Percentiles rank a stretch among this genome's conserved stretches.
Conservation (phyloP, 2,329 filamentous ascomycete genomes). For the Trichoderma cornu-damae region DNA sequence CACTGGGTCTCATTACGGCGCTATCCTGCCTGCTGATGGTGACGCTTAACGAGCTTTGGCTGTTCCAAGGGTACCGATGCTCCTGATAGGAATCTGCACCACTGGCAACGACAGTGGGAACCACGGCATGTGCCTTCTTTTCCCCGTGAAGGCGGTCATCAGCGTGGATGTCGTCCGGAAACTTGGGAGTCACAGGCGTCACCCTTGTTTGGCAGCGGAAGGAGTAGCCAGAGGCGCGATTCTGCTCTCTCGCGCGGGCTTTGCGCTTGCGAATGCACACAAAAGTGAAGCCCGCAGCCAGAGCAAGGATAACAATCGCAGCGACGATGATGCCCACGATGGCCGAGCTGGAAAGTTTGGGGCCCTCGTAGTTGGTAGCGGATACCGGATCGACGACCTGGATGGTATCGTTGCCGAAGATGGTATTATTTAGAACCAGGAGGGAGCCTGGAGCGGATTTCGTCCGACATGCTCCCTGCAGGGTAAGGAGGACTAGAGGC, state of each 20-base stretch:
- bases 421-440: slow-evolving; percentile 41
- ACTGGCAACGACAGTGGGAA: background rate
- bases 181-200: background rate
- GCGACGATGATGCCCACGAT: slow-evolving; percentile 44
- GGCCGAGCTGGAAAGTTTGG: slow-evolving; percentile 34
- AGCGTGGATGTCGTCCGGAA: background rate
- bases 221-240: slow-evolving; percentile 40
- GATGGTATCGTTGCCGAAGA: slow-evolving; percentile 36
- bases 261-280: slow-evolving; percentile 43
- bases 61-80: slow-evolving; percentile 3
- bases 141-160: slow-evolving; percentile 12
- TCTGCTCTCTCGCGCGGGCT: slow-evolving; percentile 27
- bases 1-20: slow-evolving; percentile 17
- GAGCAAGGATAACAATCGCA: slow-evolving; percentile 34
- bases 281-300: slow-evolving; percentile 38
- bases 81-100: background rate
- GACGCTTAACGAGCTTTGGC: background rate
- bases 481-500: slow-evolving; percentile 44
- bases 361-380: background rate
- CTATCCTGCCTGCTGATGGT: background rate
- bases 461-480: slow-evolving; percentile 49
- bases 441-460: slow-evolving; percentile 35
- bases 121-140: slow-evolving; percentile 2
- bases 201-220: slow-evolving; percentile 44
- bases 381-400: background rate